Conservation (phyloP, 2,329 filamentous ascomycete species). For the Cercospora zeina region DNA sequence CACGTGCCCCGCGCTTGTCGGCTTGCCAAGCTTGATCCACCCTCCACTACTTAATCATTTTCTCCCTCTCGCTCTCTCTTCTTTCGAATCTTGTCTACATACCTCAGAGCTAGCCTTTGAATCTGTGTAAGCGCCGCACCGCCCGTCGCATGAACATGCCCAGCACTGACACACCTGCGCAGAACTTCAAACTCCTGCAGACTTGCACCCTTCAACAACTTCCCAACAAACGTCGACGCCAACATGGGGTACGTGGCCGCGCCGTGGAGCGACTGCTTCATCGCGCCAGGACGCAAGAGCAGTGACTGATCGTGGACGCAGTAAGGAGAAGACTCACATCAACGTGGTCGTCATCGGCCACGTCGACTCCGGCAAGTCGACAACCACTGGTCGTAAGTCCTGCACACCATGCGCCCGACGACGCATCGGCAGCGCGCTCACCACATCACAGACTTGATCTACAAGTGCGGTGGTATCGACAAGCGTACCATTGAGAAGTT, state of each 20-base stretch:
- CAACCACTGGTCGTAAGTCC: constrained; percentile 77
- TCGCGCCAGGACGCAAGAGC: constrained; percentile 16
- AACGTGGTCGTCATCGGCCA: constrained; percentile 97
- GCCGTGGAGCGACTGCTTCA: constrained; percentile 22
- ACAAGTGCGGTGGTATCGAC: constrained; percentile 99
- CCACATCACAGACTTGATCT: constrained; percentile 88
- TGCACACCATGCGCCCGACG: constrained; percentile 32
- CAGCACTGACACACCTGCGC: constrained; percentile 2
- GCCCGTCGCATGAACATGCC: background rate
- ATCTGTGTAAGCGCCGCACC: constrained; percentile 13
- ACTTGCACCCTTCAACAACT: constrained; percentile 28
- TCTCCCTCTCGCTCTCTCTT: constrained; percentile 14
- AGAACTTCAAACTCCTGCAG: constrained; percentile 19
- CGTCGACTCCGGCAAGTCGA: constrained; percentile 99
- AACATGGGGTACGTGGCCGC: constrained; percentile 61
- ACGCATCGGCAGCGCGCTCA: constrained; percentile 42
- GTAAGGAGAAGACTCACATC: constrained; percentile 96
- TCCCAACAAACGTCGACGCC: constrained; percentile 43
- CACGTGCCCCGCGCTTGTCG: constrained; percentile 11
- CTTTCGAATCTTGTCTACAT: constrained; percentile 19
- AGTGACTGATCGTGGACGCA: constrained; percentile 48
- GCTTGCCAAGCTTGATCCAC: constrained; percentile 9
- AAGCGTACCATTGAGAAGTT: constrained; percentile 99
- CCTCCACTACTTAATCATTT: constrained; percentile 8
- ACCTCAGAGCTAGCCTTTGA: constrained; percentile 16